Conservation (phyloP, 495 filamentous ascomycete species). For the Aspergillus nidulans region DNA sequence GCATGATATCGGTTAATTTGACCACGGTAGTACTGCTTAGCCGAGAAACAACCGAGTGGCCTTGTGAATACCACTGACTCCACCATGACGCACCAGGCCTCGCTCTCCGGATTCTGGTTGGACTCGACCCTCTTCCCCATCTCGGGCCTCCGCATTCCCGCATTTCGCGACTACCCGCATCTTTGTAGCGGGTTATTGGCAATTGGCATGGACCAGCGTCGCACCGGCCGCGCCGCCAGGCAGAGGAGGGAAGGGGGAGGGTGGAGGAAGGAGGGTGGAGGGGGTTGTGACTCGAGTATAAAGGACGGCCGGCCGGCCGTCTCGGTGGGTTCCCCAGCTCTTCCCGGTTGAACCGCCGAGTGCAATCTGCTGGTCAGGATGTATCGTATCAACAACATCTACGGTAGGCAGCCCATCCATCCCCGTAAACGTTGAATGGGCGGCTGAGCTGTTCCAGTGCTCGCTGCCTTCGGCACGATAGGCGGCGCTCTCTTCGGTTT, state of each 20-base stretch:
- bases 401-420: neutral
- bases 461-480: constrained; percentile 50
- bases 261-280: no score
- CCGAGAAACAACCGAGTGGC: constrained; percentile 1
- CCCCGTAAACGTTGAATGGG: no score
- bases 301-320: neutral
- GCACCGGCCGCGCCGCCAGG: no score
- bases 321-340: no score
- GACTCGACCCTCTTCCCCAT: neutral
- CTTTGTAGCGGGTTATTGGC: no score
- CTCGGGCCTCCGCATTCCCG: neutral
- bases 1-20: neutral
- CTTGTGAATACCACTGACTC: neutral
- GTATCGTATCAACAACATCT: constrained; percentile 4
- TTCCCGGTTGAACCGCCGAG: neutral
- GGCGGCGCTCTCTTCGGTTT: constrained; percentile 43
- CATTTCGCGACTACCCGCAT: neutral
- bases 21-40: neutral
- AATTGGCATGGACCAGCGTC: neutral
- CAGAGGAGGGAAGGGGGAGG: no score
- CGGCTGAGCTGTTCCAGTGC: no score
- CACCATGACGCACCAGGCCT: neutral
- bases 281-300: no score
- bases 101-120: neutral
- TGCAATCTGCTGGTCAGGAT: neutral